Evolutionary conservation across 225 moss, liverwort and hornwort genomes (phyloP).

Genomic region (Sphagnum tenellum): DNA sequence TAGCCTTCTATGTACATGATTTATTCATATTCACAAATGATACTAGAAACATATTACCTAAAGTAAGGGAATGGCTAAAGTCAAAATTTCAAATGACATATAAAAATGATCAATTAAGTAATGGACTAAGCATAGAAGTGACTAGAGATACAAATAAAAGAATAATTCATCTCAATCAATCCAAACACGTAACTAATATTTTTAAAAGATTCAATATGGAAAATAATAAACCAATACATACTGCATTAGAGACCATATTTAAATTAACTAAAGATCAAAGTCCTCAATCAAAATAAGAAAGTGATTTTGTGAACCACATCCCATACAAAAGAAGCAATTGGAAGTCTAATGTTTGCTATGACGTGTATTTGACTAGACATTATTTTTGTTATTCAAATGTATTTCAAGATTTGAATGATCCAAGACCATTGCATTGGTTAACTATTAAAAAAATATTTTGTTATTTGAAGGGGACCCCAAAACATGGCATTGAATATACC

Average conservation of each 20-base stretch:
- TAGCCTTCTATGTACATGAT: not conserved
- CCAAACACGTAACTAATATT: not conserved
- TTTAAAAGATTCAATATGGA: slow-evolving; percentile 4
- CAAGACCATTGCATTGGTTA: slow-evolving; percentile 1
- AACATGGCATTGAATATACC: not conserved
- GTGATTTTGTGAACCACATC: not conserved
- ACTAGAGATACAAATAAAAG: not conserved
- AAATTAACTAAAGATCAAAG: slow-evolving; percentile 2
- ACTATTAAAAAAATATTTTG: not conserved
- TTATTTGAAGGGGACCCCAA: slow-evolving; percentile 5
- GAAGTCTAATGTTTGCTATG: slow-evolving; percentile 1
- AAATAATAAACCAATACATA: not conserved
- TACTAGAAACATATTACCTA: not conserved
- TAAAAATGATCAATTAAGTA: not conserved
- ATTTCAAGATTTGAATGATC: not conserved
- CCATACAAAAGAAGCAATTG: slow-evolving; percentile 3
- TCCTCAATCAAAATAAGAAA: not conserved
- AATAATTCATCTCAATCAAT: not conserved
- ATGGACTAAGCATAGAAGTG: not conserved
- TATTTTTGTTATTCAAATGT: not conserved
- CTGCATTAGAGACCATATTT: not conserved
- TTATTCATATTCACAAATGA: not conserved
- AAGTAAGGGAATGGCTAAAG: not conserved
- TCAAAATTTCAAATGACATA: not conserved
- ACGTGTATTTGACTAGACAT: slow-evolving; percentile 1